Percentiles rank a stretch among this genome's conserved stretches.
Evolutionary conservation across 305 asterid species (phyloP).

Genomic region (Galium porrigens): DNA sequence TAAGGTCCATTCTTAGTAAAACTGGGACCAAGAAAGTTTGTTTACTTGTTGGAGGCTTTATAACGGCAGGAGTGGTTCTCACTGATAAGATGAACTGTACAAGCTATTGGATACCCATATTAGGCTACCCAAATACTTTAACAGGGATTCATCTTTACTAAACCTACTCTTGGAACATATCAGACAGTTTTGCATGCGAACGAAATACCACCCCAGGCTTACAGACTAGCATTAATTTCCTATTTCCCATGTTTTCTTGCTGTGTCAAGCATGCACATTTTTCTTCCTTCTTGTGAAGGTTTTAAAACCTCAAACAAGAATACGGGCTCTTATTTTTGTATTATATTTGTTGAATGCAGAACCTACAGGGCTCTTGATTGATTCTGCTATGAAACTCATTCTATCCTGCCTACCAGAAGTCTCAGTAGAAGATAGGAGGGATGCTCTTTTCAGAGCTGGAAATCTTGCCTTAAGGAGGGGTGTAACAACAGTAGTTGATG

Average conservation of each 20-base stretch:
- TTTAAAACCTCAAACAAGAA: not conserved
- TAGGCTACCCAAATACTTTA: not conserved
- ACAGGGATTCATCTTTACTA: not conserved
- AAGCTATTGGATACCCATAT: not conserved
- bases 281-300: not conserved
- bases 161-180: not conserved
- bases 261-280: not conserved
- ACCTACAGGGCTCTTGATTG: slow-evolving; percentile 78
- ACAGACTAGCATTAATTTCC: not conserved
- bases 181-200: not conserved
- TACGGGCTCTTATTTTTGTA: slow-evolving; percentile 7
- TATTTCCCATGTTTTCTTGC: not conserved
- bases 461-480: slow-evolving; percentile 63
- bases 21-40: not conserved
- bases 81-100: not conserved
- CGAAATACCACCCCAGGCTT: not conserved
- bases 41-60: not conserved
- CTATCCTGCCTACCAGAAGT: slow-evolving; percentile 51
- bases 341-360: slow-evolving; percentile 38
- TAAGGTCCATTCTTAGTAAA: not conserved
- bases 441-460: slow-evolving; percentile 70
- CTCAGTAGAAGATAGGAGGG: slow-evolving; percentile 63
- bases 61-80: not conserved
- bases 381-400: slow-evolving; percentile 84
- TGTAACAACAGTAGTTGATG: slow-evolving; percentile 78